Conservation (phyloP, 768 basidiomycete species). For the Leccinum pellstonianum region DNA sequence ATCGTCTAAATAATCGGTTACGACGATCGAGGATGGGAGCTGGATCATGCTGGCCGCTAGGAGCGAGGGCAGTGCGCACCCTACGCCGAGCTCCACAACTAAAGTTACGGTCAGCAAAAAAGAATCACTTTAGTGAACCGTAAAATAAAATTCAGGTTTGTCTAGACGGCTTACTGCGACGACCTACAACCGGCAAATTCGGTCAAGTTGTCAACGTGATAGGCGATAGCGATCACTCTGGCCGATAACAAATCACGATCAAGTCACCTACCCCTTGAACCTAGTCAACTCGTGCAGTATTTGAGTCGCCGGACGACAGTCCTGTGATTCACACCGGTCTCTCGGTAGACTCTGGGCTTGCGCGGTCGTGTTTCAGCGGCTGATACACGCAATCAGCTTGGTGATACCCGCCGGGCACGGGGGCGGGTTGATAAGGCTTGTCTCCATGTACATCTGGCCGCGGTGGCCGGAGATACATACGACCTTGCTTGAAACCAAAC, state of each 20-base stretch:
- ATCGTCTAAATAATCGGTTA: constrained; percentile 70
- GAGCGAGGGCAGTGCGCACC: constrained; percentile 65
- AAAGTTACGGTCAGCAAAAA: not conserved
- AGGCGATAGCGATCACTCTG: no score
- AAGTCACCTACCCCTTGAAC: not conserved
- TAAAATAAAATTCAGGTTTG: no score
- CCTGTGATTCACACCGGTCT: not conserved
- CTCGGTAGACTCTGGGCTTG: not conserved
- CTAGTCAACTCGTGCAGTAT: not conserved
- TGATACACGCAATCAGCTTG: not conserved
- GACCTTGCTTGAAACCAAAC: not conserved
- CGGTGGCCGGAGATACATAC: no score
- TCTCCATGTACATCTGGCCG: not conserved
- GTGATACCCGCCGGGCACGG: not conserved
- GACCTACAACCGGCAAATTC: constrained; percentile 31
- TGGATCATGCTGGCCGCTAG: constrained; percentile 46
- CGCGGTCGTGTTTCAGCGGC: not conserved
- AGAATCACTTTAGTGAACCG: not conserved
- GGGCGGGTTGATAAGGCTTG: not conserved
- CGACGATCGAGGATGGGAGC: constrained; percentile 53
- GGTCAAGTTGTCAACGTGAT: no score
- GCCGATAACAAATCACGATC: not conserved
- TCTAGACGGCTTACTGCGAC: constrained; percentile 38
- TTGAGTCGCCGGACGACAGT: not conserved
- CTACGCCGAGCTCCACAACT: constrained; percentile 76